Evolutionary conservation across 768 basidiomycete species (phyloP).

Genomic region (Macrolepiota albuminosa): DNA sequence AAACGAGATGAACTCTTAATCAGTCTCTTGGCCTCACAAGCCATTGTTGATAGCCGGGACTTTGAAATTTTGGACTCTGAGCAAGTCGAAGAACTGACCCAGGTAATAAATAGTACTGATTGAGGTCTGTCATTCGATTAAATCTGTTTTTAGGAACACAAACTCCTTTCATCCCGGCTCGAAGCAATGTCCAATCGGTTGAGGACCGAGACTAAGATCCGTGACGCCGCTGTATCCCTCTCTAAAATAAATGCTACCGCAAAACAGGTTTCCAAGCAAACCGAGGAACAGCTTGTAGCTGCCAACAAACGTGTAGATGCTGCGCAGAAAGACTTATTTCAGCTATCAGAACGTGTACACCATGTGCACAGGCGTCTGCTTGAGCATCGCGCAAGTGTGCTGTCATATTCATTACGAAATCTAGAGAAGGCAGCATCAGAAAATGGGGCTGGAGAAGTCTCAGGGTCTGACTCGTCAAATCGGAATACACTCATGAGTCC

Average conservation of each 20-base stretch:
- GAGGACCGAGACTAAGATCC: constrained; percentile 78
- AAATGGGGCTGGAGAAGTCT: constrained; percentile 33
- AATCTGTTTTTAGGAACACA: constrained; percentile 57
- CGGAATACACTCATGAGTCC: constrained; percentile 50
- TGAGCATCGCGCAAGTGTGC: constrained; percentile 80
- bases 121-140: constrained; percentile 6
- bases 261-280: constrained; percentile 58
- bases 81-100: constrained; percentile 48
- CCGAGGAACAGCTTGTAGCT: constrained; percentile 64
- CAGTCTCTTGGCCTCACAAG: constrained; percentile 89
- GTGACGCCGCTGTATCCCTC: constrained; percentile 78
- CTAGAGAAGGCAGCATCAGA: constrained; percentile 45
- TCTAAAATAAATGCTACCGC: constrained; percentile 60
- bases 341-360: constrained; percentile 56
- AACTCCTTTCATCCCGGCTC: constrained; percentile 60
- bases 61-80: constrained; percentile 65
- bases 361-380: constrained; percentile 63
- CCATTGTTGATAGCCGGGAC: constrained; percentile 85
- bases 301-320: constrained; percentile 70
- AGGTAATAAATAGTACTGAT: constrained; percentile 24
- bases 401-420: constrained; percentile 63
- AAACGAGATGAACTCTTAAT: constrained; percentile 83
- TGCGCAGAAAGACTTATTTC: constrained; percentile 68
- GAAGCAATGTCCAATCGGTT: constrained; percentile 70
- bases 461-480: constrained; percentile 50